Base-by-base conservation (phyloP, 2,329 filamentous ascomycete species). In the Cytospora piceae region DNA sequence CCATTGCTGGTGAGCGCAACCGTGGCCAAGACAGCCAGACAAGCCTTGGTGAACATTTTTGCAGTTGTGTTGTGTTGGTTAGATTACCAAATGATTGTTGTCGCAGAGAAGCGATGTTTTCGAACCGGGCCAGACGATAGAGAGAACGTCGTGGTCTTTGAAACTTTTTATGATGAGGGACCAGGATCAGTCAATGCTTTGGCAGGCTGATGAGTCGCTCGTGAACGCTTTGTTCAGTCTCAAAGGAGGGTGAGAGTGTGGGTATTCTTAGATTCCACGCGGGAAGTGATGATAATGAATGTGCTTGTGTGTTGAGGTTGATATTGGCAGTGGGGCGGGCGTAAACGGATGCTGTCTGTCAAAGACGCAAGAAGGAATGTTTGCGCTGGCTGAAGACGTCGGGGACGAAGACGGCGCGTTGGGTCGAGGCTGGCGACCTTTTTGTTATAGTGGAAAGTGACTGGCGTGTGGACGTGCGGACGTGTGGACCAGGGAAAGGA, bases 361-460 rank as follows among this genome's bases (percentile, higher is more conserved):
- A 83, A 84, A 84, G 82, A 83, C 79, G 77, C 80, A 74, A 73
- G 5, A 77, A 61, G 31, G 59, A 58, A 42, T 49, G 61, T 32
- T 61, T 49, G 57, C 34, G 62, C 42, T 54, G 49, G 34, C 29
- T 51, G 39, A 22, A 51, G 42, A 46, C 39, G 61, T 51, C 53
- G 61, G 39, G 42, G 39, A 29, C 53, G 58, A 29, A 55, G 61
- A 53, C 42, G 27, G 53, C 63, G 59, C 39, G 58, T 53, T 39
- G 34, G 65, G 62, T 65, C 62, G 66, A 65, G 62, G 58, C 62
- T 67, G 58, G 66, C 62, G 61, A 61, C 61, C 65, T 60, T 67
- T 60, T 64, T 67, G 52, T 54, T 53, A 34, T 46, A 37, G 27
- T 42, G 55, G 55, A 37, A 52, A 32, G 12, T 46, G 55, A 52